These are phyloP conservation scores for Suhomyces emberorum DNA, from an alignment of 805 yeast species.

Conservation along the genomic window DNA sequence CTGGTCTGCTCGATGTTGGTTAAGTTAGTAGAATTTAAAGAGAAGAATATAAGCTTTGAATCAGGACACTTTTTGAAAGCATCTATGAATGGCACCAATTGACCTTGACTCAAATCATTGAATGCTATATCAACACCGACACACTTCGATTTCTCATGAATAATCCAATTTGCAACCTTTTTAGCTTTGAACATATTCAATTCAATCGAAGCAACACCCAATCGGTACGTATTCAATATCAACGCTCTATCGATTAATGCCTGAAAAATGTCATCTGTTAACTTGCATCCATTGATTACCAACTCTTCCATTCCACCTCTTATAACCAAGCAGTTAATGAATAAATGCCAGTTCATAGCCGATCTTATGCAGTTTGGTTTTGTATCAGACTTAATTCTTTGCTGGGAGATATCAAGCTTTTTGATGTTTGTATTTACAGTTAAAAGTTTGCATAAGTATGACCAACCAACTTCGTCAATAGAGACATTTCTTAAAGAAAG, in stretches of 20 bases:
- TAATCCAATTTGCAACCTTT: constrained; percentile 47
- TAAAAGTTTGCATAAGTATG: constrained; percentile 46
- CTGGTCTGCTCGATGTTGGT: constrained; percentile 37
- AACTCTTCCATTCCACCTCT: constrained; percentile 57
- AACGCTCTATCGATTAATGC: constrained; percentile 42
- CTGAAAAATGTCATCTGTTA: constrained; percentile 40
- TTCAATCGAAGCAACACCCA: constrained; percentile 54
- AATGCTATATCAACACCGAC: constrained; percentile 55
- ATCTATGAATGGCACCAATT: constrained; percentile 44
- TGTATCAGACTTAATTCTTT: constrained; percentile 46
- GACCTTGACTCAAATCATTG: constrained; percentile 48
- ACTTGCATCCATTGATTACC: constrained; percentile 55
- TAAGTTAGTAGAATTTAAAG: constrained; percentile 51
- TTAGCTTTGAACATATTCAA: constrained; percentile 40
- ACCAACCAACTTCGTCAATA: constrained; percentile 52
- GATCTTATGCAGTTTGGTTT: constrained; percentile 37
- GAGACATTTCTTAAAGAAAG: constrained; percentile 55
- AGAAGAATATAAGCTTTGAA: constrained; percentile 45
- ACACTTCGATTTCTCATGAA: constrained; percentile 42
- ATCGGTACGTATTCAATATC: constrained; percentile 41
- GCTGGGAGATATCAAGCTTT: constrained; percentile 57
- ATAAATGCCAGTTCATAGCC: constrained; percentile 53
- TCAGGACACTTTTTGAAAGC: constrained; percentile 31
- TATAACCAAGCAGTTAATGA: constrained; percentile 37
- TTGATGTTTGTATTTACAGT: constrained; percentile 40